phyloP scores from a whole-genome alignment of 1,284 basidiomycete species.

The Ceratobasidium sp. region DNA sequence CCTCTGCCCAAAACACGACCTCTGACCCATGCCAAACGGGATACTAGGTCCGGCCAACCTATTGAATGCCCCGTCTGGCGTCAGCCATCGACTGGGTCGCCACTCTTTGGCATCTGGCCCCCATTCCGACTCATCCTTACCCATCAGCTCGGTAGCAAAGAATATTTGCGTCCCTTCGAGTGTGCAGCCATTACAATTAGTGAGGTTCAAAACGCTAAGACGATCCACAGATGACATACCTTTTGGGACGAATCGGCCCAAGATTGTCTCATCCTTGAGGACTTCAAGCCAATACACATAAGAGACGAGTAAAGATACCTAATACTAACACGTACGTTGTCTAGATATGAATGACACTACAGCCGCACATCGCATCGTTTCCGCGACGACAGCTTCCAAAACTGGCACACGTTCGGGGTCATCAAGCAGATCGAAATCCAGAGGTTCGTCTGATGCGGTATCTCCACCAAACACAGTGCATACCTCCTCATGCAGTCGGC shows the following conservation, averaged over 20 bases:
- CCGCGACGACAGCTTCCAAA: conserved; percentile 27
- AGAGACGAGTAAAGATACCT: background rate
- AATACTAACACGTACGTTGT: background rate
- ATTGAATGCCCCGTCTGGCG: conserved; percentile 18
- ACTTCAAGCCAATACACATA: background rate
- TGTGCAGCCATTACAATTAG: background rate
- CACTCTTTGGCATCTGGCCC: conserved; percentile 24
- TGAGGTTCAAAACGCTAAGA: background rate
- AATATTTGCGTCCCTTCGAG: conserved; percentile 1
- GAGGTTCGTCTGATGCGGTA: background rate
- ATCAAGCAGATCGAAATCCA: conserved; percentile 15
- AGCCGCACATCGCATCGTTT: conserved; percentile 9
- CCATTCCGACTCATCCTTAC: conserved; percentile 16
- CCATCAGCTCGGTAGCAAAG: conserved; percentile 1
- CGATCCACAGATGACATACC: background rate
- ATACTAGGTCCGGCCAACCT: conserved; percentile 16
- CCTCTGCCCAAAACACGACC: conserved; percentile 32
- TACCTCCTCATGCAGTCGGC: conserved; percentile 19
- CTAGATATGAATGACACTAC: background rate
- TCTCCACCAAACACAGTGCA: conserved; percentile 15
- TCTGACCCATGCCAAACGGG: conserved; percentile 28
- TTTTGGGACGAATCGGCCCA: conserved; percentile 11
- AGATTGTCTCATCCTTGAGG: background rate
- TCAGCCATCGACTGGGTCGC: conserved; percentile 30
- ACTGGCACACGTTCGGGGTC: conserved; percentile 9